phyloP scores from a whole-genome alignment of 2,329 filamentous ascomycete genomes.

The Trichoderma koningiopsis region DNA sequence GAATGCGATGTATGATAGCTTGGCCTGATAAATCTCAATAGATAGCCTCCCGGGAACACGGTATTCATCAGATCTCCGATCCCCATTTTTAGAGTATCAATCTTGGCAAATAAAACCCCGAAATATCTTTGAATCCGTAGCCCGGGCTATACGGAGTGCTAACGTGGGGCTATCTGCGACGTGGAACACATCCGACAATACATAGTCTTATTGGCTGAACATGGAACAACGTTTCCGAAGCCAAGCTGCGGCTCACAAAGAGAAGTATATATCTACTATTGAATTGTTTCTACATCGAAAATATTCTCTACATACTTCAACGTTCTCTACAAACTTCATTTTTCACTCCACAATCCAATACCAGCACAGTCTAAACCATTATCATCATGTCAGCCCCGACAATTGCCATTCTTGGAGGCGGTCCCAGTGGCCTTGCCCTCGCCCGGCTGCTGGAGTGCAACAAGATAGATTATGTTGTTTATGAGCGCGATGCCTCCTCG shows the following conservation, averaged over 20 bases:
- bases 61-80: background rate
- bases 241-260: background rate
- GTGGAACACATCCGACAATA: background rate
- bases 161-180: background rate
- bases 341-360: background rate
- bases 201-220: background rate
- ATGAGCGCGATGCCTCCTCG: constrained; percentile 48
- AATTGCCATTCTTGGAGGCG: constrained; percentile 53
- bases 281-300: background rate
- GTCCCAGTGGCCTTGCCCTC: constrained; percentile 44
- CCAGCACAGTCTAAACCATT: background rate
- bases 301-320: background rate
- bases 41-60: background rate
- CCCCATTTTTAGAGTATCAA: background rate
- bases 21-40: background rate
- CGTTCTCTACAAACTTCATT: background rate
- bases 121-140: background rate
- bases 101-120: background rate
- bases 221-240: background rate
- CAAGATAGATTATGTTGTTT: constrained; percentile 51
- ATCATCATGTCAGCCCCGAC: constrained; percentile 13
- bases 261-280: background rate
- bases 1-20: background rate
- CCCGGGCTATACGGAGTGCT: background rate
- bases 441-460: constrained; percentile 54